A percentile compares a stretch with the other conserved stretches of the same genome.
These are phyloP conservation scores for Suillus weaverae DNA, from an alignment of 768 basidiomycete species.

Conservation along the genomic window DNA sequence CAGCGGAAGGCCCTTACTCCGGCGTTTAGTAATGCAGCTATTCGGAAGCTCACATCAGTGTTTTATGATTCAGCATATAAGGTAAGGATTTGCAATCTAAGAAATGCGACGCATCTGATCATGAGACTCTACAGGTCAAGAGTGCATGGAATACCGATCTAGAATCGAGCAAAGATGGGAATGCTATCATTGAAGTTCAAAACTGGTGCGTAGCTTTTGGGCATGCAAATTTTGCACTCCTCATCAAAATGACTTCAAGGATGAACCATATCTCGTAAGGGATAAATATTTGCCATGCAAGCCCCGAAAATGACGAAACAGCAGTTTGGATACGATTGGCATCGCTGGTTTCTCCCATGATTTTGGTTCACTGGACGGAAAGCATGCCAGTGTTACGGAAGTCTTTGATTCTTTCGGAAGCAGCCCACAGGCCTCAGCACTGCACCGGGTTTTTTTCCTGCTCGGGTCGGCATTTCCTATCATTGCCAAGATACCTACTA, in stretches of 20 bases:
- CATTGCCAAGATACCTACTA: constrained; percentile 35
- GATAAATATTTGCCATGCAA: background rate
- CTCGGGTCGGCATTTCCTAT: constrained; percentile 37
- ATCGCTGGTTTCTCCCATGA: constrained; percentile 59
- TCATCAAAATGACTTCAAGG: constrained; percentile 7
- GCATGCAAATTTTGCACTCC: background rate
- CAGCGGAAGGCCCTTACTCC: constrained; percentile 30
- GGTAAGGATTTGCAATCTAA: constrained; percentile 9
- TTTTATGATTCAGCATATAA: constrained; percentile 32
- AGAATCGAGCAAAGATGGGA: constrained; percentile 11
- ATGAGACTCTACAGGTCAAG: constrained; percentile 20
- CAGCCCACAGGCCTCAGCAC: constrained; percentile 15
- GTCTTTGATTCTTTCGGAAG: constrained; percentile 39
- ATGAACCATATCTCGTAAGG: constrained; percentile 32
- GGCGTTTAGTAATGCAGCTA: constrained; percentile 25
- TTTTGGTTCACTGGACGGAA: constrained; percentile 52
- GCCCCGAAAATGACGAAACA: background rate
- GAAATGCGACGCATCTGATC: background rate
- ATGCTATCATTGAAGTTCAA: constrained; percentile 35
- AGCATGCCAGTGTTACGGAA: constrained; percentile 40
- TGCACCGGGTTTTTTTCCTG: constrained; percentile 37
- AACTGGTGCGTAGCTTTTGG: constrained; percentile 18
- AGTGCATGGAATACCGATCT: constrained; percentile 26
- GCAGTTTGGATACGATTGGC: constrained; percentile 53
- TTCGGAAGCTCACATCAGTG: constrained; percentile 23